phyloP scores from a whole-genome alignment of 108 stramenopile genomes.

The Nitzschia inconspicua region DNA sequence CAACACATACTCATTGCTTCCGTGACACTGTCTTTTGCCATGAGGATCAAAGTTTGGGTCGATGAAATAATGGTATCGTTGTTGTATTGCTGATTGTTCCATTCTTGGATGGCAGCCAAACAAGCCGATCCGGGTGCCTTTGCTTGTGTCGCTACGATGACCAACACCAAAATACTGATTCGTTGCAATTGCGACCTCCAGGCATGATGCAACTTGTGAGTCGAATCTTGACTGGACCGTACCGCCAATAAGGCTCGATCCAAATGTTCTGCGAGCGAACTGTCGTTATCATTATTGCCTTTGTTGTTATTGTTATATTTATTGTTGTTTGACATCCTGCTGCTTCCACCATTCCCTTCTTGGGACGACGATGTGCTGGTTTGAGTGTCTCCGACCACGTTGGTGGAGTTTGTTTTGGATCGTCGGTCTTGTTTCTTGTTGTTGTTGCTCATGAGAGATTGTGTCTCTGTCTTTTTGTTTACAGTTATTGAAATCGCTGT shows the following conservation, averaged over 20 bases:
- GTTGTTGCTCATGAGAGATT: too few species aligned
- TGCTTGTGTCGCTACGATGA: conserved; percentile 43
- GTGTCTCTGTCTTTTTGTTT: too few species aligned
- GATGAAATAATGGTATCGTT: not conserved
- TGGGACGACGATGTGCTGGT: too few species aligned
- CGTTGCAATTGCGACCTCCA: conserved; percentile 52
- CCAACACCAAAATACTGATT: conserved; percentile 39
- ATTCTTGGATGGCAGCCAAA: conserved; percentile 45
- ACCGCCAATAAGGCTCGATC: conserved; percentile 14
- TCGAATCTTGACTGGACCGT: not conserved
- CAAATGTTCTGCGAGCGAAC: conserved; percentile 16
- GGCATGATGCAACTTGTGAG: conserved; percentile 25
- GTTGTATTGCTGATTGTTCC: conserved; percentile 12
- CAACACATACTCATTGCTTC: conserved; percentile 21
- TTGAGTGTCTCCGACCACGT: too few species aligned
- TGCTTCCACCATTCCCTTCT: too few species aligned
- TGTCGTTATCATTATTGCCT: too few species aligned
- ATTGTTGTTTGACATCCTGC: too few species aligned
- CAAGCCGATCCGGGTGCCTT: conserved; percentile 40
- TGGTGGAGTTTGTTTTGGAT: too few species aligned
- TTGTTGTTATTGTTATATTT: too few species aligned
- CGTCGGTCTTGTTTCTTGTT: too few species aligned
- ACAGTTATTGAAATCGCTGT: too few species aligned
- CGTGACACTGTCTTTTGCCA: conserved; percentile 10
- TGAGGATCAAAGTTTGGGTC: not conserved